Base-by-base conservation (phyloP, 495 filamentous ascomycete genomes). In the Aspergillus carlsbadensis region DNA sequence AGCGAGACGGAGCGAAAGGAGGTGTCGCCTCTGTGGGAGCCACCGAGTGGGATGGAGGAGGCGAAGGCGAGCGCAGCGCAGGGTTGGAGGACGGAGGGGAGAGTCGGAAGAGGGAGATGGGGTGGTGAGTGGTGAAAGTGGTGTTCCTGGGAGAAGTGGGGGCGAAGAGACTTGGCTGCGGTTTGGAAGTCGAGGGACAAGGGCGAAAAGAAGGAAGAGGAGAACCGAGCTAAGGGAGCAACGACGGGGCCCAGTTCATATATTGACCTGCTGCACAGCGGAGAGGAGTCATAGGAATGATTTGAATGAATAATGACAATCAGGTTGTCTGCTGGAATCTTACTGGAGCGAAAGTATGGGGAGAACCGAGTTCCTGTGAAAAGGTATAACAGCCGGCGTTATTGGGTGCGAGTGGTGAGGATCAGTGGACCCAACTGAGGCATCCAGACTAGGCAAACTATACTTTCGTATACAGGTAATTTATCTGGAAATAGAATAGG, bases 391-490 rank as follows among this genome's bases (percentile, higher is more conserved):
- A 29, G 24, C 20, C 20, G 36, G 46, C 36, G 36, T 51, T 45
- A 57, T 52, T 60, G 58, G 58, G 52, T 46, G 34, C 52, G 18
- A 11, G 10, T 13, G 6, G 18, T 49, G 46, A 49, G 50, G 57
- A 59, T 54, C 44, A 51, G 56, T 63, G 56, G 60, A 43, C 43
- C 55, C 56, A 49, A 47, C n/a, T 18, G 51, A 58, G 56, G 57
- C 54, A 50, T 50, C 60, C 45, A 53, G 56, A 53, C 55, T 59
- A 59, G 60, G 60, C 56, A 63, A 63, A 63, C 60, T 54, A 49
- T 59, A n/a, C 37, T 29, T 46, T 46, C 20, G 29, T 46, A 46
- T 46, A 46, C 43, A 17, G 37, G 37, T 41, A 41, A 11, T 15
- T 41, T 29, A 29, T n/a, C n/a, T n/a, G n/a, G n/a, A n/a, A n/a